Evolutionary conservation across 805 yeast genomes (phyloP).

Genomic region (Zygoascus bituminiphila): DNA sequence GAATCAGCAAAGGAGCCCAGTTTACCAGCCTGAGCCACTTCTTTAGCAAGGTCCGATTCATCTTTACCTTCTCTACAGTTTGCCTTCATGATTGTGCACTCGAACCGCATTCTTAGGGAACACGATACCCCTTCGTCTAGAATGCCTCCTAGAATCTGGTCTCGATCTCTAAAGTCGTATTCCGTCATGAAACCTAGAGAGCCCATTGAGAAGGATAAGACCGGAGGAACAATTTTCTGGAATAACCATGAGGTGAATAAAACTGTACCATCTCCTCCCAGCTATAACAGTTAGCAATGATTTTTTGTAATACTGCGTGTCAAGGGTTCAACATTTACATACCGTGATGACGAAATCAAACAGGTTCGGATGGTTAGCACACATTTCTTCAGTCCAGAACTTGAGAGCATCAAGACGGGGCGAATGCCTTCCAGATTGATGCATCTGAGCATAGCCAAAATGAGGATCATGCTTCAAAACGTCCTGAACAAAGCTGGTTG

Average conservation of each 20-base stretch:
- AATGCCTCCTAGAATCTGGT: conserved; percentile 31
- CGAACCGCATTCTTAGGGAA: conserved; percentile 43
- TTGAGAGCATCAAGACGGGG: conserved; percentile 36
- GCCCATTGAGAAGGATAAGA: conserved; percentile 80
- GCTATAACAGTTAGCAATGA: conserved; percentile 29
- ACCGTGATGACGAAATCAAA: conserved; percentile 71
- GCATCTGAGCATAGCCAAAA: conserved; percentile 47
- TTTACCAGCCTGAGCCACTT: conserved; percentile 19
- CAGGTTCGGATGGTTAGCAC: conserved; percentile 35
- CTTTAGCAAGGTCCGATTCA: conserved; percentile 19
- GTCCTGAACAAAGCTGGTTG: conserved; percentile 55
- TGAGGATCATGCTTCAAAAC: conserved; percentile 52
- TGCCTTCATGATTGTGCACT: conserved; percentile 40
- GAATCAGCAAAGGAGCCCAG: conserved; percentile 18
- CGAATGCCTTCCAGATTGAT: background rate
- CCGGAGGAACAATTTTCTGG: conserved; percentile 83
- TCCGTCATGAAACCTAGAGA: conserved; percentile 88
- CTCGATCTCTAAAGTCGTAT: conserved; percentile 38
- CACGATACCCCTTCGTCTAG: conserved; percentile 39
- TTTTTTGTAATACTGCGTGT: conserved; percentile 17
- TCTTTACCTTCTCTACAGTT: conserved; percentile 14
- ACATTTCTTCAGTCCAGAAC: conserved; percentile 63
- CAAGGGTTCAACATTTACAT: too few species aligned
- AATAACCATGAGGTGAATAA: conserved; percentile 80
- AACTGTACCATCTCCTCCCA: conserved; percentile 98